These are phyloP conservation scores for Bidens hawaiensis DNA, from an alignment of 140 eudicot genomes.

Conservation along the genomic window DNA sequence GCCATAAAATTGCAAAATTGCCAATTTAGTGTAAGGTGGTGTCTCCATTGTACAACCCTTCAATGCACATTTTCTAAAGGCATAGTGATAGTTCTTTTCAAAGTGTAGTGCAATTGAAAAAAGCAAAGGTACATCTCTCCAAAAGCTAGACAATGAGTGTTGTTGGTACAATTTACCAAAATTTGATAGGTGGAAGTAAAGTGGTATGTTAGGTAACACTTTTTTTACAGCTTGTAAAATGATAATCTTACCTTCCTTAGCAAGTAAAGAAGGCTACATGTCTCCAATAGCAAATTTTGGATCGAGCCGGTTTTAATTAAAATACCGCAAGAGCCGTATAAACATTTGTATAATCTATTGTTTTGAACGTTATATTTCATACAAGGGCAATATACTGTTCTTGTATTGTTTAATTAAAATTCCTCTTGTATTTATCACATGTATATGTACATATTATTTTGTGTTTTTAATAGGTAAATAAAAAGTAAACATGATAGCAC, in stretches of 20 bases:
- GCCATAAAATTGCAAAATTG: slow-evolving; percentile 13
- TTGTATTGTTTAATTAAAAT: no score
- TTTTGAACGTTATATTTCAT: no score
- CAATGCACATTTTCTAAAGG: slow-evolving; percentile 19
- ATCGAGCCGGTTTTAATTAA: background rate
- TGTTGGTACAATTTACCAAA: slow-evolving; percentile 31
- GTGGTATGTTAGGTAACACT: slow-evolving; percentile 22
- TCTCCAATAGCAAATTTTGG: background rate
- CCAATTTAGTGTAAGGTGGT: slow-evolving; percentile 29
- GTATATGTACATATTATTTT: background rate
- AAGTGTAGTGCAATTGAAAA: slow-evolving; percentile 28
- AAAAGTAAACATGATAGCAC: no score
- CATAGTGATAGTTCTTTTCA: slow-evolving; percentile 36
- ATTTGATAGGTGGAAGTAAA: slow-evolving; percentile 24
- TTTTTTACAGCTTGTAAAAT: slow-evolving; percentile 26
- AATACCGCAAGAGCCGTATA: no score
- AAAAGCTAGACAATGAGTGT: slow-evolving; percentile 28
- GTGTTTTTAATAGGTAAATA: no score
- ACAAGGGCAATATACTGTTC: no score
- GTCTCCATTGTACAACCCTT: slow-evolving; percentile 29
- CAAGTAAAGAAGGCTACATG: slow-evolving; percentile 13
- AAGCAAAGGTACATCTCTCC: slow-evolving; percentile 27
- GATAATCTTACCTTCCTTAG: slow-evolving; percentile 18
- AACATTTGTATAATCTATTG: no score
- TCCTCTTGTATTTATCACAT: no score